phyloP scores from a whole-genome alignment of 2,329 filamentous ascomycete genomes.

The Pseudocercospora cruenta region DNA sequence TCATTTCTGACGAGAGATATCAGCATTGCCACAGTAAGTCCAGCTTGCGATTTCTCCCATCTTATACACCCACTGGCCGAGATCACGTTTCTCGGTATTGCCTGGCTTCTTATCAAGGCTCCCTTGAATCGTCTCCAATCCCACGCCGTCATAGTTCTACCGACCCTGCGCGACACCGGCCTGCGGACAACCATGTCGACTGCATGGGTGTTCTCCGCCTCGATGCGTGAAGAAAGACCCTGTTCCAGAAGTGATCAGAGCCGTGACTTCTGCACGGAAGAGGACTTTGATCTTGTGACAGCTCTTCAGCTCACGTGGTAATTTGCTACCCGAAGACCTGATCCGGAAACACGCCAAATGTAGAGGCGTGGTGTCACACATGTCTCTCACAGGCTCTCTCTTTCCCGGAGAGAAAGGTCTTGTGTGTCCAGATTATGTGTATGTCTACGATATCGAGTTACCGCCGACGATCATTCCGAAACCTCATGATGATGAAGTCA shows the following conservation, averaged over 20 bases:
- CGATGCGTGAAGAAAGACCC: background rate
- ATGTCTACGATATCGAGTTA: constrained; percentile 84
- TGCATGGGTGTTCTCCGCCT: background rate
- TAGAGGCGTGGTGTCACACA: constrained; percentile 76
- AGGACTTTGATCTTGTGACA: background rate
- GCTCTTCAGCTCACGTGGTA: background rate
- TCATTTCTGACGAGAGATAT: background rate
- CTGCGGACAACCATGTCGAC: constrained; percentile 2
- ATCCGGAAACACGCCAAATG: constrained; percentile 63
- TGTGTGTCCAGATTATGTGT: constrained; percentile 86
- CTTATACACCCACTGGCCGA: background rate
- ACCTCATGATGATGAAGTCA: constrained; percentile 86
- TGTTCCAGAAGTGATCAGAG: background rate
- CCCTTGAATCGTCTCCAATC: background rate
- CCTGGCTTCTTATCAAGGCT: constrained; percentile 7
- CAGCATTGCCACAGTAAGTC: constrained; percentile 1
- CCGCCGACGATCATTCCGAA: constrained; percentile 67
- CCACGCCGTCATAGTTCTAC: background rate
- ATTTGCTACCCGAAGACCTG: constrained; percentile 67
- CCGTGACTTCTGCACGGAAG: background rate
- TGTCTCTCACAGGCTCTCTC: constrained; percentile 72
- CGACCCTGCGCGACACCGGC: background rate
- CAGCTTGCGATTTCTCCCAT: background rate
- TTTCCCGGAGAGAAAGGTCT: constrained; percentile 79
- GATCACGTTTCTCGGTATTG: constrained; percentile 3